Conservation (phyloP, 23 red algal genomes). For the Chondrus crispus region DNA sequence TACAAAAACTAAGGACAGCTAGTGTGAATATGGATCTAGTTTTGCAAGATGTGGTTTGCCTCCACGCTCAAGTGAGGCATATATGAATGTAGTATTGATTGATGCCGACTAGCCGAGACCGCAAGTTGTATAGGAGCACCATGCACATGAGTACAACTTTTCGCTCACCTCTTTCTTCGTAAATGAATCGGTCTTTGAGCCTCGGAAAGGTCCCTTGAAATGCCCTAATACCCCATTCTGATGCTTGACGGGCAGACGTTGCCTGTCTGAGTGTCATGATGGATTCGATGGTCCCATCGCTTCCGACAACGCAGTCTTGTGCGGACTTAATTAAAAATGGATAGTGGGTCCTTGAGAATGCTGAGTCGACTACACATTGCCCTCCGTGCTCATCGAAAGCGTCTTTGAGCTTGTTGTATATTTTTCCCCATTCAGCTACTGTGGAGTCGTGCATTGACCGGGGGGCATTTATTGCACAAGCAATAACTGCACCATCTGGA, state of each 20-base stretch:
- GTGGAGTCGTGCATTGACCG: background rate
- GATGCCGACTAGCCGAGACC: background rate
- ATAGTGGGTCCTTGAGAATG: background rate
- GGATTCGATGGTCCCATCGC: background rate
- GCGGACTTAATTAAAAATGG: background rate
- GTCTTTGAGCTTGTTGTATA: background rate
- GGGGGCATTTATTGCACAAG: background rate
- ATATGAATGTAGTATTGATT: conserved; percentile 7
- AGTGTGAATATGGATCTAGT: too few relatives aligned
- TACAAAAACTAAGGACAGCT: too few relatives aligned
- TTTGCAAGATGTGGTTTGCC: background rate
- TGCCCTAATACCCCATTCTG: background rate
- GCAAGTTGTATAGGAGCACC: background rate
- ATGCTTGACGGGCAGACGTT: background rate
- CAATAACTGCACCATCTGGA: background rate
- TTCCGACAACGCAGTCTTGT: conserved; percentile 6
- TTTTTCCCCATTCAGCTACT: background rate
- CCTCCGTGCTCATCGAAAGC: background rate
- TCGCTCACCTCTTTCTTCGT: background rate
- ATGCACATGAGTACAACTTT: background rate
- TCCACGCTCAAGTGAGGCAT: background rate
- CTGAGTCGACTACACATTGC: background rate
- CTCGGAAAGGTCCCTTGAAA: background rate
- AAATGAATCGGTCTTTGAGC: background rate
- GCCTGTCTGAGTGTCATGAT: background rate